Evolutionary conservation across 2,329 filamentous ascomycete species (phyloP), one percentile per base, ranked within the genome.

Genomic region (Curvularia lunata): DNA sequence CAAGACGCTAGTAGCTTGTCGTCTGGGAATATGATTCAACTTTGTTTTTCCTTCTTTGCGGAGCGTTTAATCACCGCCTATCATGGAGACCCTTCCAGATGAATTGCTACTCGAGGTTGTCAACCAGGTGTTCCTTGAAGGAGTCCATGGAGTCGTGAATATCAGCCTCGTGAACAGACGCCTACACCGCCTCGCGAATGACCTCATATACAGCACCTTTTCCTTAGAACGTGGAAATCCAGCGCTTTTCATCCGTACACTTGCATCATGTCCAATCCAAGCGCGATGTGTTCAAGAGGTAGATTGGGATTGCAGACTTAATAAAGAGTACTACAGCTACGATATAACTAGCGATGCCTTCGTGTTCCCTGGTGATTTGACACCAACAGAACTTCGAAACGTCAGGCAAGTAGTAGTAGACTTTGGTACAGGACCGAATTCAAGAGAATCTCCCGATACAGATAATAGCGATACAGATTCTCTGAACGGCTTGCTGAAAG

Each of bases 31-130:
- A 10, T 13, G 28, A 9, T 5, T 12, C 12, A 1, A 21, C 28
- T 12, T 47, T 21, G 2, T 27, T 9, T 28, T 47, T 16, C 28
- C 5, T 32, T 12, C 27, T 13, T 32, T 21, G n/a, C 27, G 13
- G 28, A 18, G 10, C 28, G 18, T n/a, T 25, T 13, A 4, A n/a
- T n/a, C 7, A 6, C 5, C 27, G 4, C n/a, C 13, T 9, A 10
- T 18, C 28, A 46, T 59, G 40, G 54, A 59, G 6, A 21, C 19
- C n/a, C 49, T 58, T 21, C 56, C 56, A 16, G 30, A 55, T 12
- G 52, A 59, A 40, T 25, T 61, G 27, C 18, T 61, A 18, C 41
- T 52, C 37, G 48, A 50, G 12, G 53, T 57, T 13, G 21, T 59
- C 18, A 30, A 48, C 3, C 46, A 55, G 0, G n/a, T 59, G 8